A percentile compares a stretch with the other conserved stretches of the same genome.
These are phyloP conservation scores for Tricholoma terreum DNA, from an alignment of 768 basidiomycete species.

Conservation along the genomic window DNA sequence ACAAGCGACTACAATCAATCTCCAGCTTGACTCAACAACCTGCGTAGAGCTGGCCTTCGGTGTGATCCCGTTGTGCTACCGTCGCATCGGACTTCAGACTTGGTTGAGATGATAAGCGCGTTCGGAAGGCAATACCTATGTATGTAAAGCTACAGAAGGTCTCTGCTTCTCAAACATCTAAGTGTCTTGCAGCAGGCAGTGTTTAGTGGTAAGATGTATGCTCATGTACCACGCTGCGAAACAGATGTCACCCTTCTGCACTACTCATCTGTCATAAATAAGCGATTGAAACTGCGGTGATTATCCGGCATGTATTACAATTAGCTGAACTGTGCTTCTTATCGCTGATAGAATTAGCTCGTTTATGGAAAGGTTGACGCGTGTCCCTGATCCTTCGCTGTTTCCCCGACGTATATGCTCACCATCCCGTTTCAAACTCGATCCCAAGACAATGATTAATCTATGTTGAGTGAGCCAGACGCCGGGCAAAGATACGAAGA, in stretches of 20 bases:
- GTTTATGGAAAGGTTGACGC: background rate
- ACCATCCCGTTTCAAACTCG: too few relatives aligned
- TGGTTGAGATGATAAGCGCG: too few relatives aligned
- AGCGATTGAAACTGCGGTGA: background rate
- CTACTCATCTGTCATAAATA: background rate
- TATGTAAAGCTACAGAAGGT: too few relatives aligned
- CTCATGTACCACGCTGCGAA: background rate
- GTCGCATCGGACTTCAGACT: background rate
- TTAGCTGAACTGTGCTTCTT: background rate
- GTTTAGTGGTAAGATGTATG: background rate
- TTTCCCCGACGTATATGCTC: background rate
- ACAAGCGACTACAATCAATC: too few relatives aligned
- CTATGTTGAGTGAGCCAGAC: too few relatives aligned
- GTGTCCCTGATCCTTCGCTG: background rate
- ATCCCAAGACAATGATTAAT: too few relatives aligned
- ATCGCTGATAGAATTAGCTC: background rate
- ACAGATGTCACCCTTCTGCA: background rate
- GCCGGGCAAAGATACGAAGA: too few relatives aligned
- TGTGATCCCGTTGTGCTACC: conserved; percentile 19
- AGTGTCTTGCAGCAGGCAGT: background rate
- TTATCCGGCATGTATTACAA: background rate
- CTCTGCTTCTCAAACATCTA: too few relatives aligned
- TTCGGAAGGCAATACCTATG: too few relatives aligned
- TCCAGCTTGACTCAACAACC: conserved; percentile 2
- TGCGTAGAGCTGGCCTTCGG: background rate